Percentiles rank a stretch among this genome's conserved stretches.
Conservation (phyloP, 176 grass and related monocot genomes). For the Hsuehochloa calcarea region DNA sequence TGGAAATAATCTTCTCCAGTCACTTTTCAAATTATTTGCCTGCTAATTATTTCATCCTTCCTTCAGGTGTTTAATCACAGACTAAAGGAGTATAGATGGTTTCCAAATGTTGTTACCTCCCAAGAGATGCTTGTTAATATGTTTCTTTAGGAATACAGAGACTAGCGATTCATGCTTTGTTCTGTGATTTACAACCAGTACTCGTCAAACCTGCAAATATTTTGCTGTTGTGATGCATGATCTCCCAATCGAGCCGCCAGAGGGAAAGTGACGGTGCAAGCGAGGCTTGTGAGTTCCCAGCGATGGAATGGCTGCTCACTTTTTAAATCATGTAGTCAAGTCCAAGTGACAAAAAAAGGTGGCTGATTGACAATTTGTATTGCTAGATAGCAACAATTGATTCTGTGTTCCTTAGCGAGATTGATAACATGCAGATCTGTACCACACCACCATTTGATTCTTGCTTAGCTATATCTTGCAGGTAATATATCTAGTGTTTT, state of each 20-base stretch:
- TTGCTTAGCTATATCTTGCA: slow-evolving; percentile 27
- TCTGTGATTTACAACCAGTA: slow-evolving; percentile 20
- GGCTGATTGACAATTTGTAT: slow-evolving; percentile 34
- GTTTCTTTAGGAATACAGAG: slow-evolving; percentile 50
- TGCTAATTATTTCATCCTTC: slow-evolving; percentile 31
- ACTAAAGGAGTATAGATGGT: slow-evolving; percentile 39
- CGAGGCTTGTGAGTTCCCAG: slow-evolving; percentile 4
- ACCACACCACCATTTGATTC: not conserved
- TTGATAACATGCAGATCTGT: slow-evolving; percentile 3
- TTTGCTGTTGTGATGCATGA: slow-evolving; percentile 16
- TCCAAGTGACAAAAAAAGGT: slow-evolving; percentile 2
- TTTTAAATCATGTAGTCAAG: slow-evolving; percentile 24
- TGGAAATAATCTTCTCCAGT: not conserved
- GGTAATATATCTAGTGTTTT: slow-evolving; percentile 7
- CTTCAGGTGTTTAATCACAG: slow-evolving; percentile 57
- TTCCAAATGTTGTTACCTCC: slow-evolving; percentile 28
- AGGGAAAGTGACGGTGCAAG: not conserved
- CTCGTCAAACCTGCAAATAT: slow-evolving; percentile 26
- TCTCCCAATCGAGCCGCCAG: slow-evolving; percentile 9
- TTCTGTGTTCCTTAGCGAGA: slow-evolving; percentile 17
- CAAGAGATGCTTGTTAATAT: slow-evolving; percentile 50
- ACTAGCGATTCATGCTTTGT: slow-evolving; percentile 12
- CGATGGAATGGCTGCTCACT: slow-evolving; percentile 18
- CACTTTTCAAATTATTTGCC: not conserved
- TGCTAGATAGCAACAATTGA: slow-evolving; percentile 32